Evolutionary conservation across 2,329 filamentous ascomycete species (phyloP).

Genomic region (Cordyceps fumosorosea): DNA sequence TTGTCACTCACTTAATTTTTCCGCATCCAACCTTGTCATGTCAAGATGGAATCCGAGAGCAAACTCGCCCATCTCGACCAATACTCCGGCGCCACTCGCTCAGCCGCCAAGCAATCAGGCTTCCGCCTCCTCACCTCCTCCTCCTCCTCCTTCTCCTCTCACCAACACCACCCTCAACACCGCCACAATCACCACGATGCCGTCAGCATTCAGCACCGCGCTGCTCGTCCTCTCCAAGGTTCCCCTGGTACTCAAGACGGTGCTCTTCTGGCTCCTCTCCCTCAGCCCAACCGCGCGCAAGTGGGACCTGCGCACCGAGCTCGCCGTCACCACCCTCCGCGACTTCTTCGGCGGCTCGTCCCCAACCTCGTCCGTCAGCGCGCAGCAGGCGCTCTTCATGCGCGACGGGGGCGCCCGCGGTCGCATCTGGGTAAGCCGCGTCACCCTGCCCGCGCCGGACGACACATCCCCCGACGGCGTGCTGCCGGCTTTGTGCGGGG

Average conservation of each 20-base stretch:
- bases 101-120: too few relatives aligned
- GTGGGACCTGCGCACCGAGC: slow-evolving; percentile 12
- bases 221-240: slow-evolving; percentile 2
- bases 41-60: too few relatives aligned
- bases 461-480: slow-evolving; percentile 19
- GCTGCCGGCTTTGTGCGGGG: not conserved
- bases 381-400: slow-evolving; percentile 20
- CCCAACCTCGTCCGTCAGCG: slow-evolving; percentile 7
- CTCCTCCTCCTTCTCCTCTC: not conserved
- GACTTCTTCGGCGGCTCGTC: slow-evolving; percentile 1
- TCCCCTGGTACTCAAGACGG: slow-evolving; percentile 4
- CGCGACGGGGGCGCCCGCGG: slow-evolving; percentile 49
- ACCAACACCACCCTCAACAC: not conserved
- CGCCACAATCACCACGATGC: not conserved
- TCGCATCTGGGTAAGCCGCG: slow-evolving; percentile 61
- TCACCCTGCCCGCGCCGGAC: slow-evolving; percentile 45
- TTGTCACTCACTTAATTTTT: too few relatives aligned
- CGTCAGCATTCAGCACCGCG: not conserved
- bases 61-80: too few relatives aligned
- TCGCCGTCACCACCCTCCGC: slow-evolving; percentile 10
- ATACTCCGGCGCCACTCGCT: too few relatives aligned
- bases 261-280: not conserved
- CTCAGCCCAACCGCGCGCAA: slow-evolving; percentile 9
- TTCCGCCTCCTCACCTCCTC: not conserved
- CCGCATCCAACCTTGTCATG: too few relatives aligned